These are phyloP conservation scores for Plasmodium knowlesi DNA, from an alignment of 169 alveolate genomes.

Conservation along the genomic window DNA sequence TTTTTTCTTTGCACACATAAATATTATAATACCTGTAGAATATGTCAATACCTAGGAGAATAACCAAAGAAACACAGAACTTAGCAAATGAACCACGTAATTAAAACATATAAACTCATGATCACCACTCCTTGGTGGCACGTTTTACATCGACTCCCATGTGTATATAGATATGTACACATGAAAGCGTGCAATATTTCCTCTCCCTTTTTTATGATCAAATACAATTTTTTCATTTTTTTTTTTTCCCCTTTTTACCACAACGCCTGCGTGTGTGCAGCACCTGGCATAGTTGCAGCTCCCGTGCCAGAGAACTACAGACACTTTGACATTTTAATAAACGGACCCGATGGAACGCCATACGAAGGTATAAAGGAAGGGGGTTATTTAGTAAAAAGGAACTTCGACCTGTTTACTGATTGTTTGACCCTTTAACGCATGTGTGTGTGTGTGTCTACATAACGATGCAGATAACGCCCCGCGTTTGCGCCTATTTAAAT, in stretches of 20 bases:
- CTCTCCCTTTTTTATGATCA: too few relatives aligned
- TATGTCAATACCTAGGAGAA: conserved; percentile 87
- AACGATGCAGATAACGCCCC: neutral
- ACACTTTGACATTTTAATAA: conserved; percentile 94
- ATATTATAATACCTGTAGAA: conserved; percentile 5
- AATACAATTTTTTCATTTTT: neutral
- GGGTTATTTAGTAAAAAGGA: neutral
- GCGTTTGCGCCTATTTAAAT: neutral
- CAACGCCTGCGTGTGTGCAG: conserved; percentile 72
- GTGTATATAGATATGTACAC: neutral
- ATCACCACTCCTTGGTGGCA: neutral
- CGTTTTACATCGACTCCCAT: neutral
- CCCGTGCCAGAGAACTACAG: conserved; percentile 95
- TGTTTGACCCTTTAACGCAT: neutral
- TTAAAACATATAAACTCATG: conserved; percentile 1
- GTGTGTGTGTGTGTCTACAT: neutral
- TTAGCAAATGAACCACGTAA: conserved; percentile 89
- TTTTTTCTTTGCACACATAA: neutral
- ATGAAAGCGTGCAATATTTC: neutral
- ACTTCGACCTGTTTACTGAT: neutral
- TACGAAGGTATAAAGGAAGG: conserved; percentile 91
- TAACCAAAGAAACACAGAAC: conserved; percentile 88
- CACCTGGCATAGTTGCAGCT: conserved; percentile 95
- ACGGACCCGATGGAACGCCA: conserved; percentile 98
- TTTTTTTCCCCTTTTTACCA: neutral